Percentiles rank a stretch among this genome's conserved stretches.
These are phyloP conservation scores for Cucumis sativus DNA, from an alignment of 306 rosid genomes.

Conservation along the genomic window Cucumber_9930_V3 NC_026660.2:21943501-21944000, in stretches of 20 bases:
- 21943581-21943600: too few species aligned
- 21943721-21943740: slow-evolving; percentile 55
- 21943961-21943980: slow-evolving; percentile 33
- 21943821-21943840: slow-evolving; percentile 25
- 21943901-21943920: slow-evolving; percentile 34
- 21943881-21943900: slow-evolving; percentile 52
- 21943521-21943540: too few species aligned
- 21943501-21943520: too few species aligned
- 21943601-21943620: slow-evolving; percentile 28
- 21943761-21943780: slow-evolving; percentile 45
- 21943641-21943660: slow-evolving; percentile 41
- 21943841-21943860: slow-evolving; percentile 34
- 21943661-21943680: neutral
- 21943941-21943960: slow-evolving; percentile 36
- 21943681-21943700: slow-evolving; percentile 27
- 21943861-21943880: slow-evolving; percentile 65
- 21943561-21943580: too few species aligned
- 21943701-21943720: slow-evolving; percentile 63
- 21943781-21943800: slow-evolving; percentile 28
- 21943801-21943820: slow-evolving; percentile 34
- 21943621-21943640: slow-evolving; percentile 42
- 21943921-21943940: slow-evolving; percentile 48
- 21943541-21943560: too few species aligned
- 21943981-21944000: slow-evolving; percentile 48
- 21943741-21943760: slow-evolving; percentile 69